Base-by-base conservation (phyloP, 495 filamentous ascomycete genomes). In the Penicillium mononematosum region DNA sequence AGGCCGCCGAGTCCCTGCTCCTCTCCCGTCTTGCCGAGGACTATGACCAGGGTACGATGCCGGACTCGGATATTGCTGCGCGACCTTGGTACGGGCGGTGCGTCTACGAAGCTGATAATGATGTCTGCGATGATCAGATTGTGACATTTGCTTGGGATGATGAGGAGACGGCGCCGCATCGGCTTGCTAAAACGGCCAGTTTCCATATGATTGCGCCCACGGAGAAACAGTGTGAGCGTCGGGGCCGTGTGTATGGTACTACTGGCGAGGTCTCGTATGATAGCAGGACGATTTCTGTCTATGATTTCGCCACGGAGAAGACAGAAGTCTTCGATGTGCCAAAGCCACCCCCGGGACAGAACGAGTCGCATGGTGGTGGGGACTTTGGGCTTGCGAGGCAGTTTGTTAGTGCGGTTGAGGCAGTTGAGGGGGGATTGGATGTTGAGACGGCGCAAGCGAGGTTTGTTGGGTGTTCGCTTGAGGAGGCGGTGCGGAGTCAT, bases 131-230 rank as follows among this genome's bases (percentile, higher is more conserved):
- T 68, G 90, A 96, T 64, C 93, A 98, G 68, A 74, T 86, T 27
- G 94, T 98, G 9, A 92, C 86, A 0, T 83, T 97, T 22, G 82
- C 79, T 2, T 98, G 94, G 92, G 85, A 91, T 38, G 71, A 75
- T 47, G 64, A 74, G 42, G 43, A 47, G 4, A 20, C 42, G 55
- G 31, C 76, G 75, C 34, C 81, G 83, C 51, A 85, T 9, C 64
- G 64, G 5, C 55, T 83, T 7, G 82, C 89, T 12, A 98, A 97
- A 71, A 91, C 85, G 16, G 94, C 95, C 0, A 83, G 83, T 6
- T 88, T 98, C 70, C 93, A 96, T 68, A 97, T 98, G 94, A 86
- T 92, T 22, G 92, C 92, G 5, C 87, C 89, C 45, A 96, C 93
- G 0, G 86, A 94, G 70, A 83, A 82, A 67, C 88, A 95, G 45